phyloP scores from a whole-genome alignment of 2,329 filamentous ascomycete genomes.

The Cordyceps tenuipes region DNA sequence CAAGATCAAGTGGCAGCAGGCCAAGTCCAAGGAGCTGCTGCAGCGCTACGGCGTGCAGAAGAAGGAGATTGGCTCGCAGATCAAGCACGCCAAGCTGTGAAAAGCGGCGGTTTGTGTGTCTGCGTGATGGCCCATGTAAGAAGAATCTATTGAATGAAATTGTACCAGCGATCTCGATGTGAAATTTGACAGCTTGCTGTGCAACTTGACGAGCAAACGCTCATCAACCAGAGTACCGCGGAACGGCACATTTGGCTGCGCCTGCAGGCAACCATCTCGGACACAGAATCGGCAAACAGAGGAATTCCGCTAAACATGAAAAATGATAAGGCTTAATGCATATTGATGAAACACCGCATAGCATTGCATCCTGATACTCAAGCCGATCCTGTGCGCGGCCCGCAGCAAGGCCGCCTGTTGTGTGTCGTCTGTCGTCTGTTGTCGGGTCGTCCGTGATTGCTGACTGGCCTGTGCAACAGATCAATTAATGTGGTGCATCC shows the following conservation, averaged over 20 bases:
- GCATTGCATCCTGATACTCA: too few species aligned
- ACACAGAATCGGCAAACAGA: not conserved
- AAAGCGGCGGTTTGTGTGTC: too few species aligned
- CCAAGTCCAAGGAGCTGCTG: slow-evolving; percentile 58
- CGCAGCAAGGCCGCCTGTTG: too few species aligned
- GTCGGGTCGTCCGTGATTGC: not conserved
- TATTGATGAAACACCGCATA: not conserved
- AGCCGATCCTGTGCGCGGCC: too few species aligned
- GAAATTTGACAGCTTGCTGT: not conserved
- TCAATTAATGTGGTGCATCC: not conserved
- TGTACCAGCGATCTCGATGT: not conserved
- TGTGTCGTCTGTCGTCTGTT: slow-evolving; percentile 3
- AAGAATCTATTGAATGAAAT: not conserved
- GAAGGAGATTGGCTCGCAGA: slow-evolving; percentile 43
- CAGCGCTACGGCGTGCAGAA: slow-evolving; percentile 43
- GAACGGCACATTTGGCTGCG: not conserved
- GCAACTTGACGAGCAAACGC: too few species aligned
- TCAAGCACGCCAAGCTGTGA: slow-evolving; percentile 40
- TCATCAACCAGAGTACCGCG: too few species aligned
- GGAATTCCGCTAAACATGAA: not conserved
- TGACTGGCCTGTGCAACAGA: slow-evolving; percentile 2
- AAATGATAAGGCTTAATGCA: not conserved
- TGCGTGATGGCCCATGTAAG: not conserved
- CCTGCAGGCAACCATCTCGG: not conserved
- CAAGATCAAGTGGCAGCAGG: slow-evolving; percentile 55